These are phyloP conservation scores for Licmophora abbreviata DNA, from an alignment of 108 stramenopile genomes.

Conservation along the genomic window DNA sequence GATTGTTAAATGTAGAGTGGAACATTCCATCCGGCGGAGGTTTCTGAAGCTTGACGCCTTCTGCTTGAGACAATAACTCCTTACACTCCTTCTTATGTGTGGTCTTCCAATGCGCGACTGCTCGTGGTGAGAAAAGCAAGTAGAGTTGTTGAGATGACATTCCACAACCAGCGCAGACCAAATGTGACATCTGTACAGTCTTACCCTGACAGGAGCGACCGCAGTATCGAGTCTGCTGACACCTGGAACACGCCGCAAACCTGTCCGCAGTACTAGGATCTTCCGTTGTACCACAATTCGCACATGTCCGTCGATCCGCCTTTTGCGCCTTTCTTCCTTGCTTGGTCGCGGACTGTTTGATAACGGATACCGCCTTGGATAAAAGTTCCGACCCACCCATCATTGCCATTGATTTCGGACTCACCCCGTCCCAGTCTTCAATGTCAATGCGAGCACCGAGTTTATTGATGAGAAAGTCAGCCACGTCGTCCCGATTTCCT, in stretches of 20 bases:
- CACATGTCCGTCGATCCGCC: too few relatives aligned
- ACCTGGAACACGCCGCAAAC: conserved; percentile 20
- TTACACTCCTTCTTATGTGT: conserved; percentile 27
- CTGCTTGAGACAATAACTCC: too few relatives aligned
- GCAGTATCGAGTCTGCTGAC: conserved; percentile 17
- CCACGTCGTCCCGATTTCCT: conserved; percentile 21
- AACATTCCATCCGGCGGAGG: neutral
- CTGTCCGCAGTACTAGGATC: too few relatives aligned
- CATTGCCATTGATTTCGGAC: conserved; percentile 8
- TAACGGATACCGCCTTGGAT: neutral
- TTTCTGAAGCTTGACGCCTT: too few relatives aligned
- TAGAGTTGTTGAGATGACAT: too few relatives aligned
- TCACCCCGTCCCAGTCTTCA: conserved; percentile 7
- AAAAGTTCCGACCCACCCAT: neutral
- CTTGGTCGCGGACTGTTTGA: conserved; percentile 5
- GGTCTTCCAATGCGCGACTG: conserved; percentile 24
- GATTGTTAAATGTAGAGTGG: too few relatives aligned
- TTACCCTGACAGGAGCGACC: conserved; percentile 15
- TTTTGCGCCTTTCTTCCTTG: conserved; percentile 10
- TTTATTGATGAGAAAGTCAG: conserved; percentile 24
- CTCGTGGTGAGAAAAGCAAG: too few relatives aligned
- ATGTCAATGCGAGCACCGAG: conserved; percentile 11
- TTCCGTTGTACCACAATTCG: too few relatives aligned
- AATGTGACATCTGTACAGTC: too few relatives aligned
- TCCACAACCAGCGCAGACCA: too few relatives aligned